Evolutionary conservation across 169 alveolate species (phyloP), one percentile per base, ranked within the genome.

Genomic region (Theileria annulata): DNA sequence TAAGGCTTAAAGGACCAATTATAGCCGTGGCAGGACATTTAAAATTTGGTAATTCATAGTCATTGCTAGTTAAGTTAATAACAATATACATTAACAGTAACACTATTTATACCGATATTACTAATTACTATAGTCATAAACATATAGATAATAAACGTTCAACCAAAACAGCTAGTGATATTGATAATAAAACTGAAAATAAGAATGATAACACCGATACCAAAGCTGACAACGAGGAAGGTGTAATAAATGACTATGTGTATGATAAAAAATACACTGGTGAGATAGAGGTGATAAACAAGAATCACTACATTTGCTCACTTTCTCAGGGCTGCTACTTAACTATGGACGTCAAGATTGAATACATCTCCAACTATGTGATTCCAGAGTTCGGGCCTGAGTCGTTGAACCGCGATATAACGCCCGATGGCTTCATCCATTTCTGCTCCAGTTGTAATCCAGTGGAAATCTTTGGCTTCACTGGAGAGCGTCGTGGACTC

Each of bases 11-110:
- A 60, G 96, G 96, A 8, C 96, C 96, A 12, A 87, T 93, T 62
- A 92, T 91, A 33, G 95, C 92, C n/a, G 96, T 93, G 21, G 95
- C 96, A 6, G 96, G 96, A 2, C 95, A 93, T 84, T 49, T 93
- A 64, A 86, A 90, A 72, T 68, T 93, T 48, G 71, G 37, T 21
- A 30, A 62, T n/a, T 25, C 71, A n/a, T n/a, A n/a, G n/a, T n/a
- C n/a, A n/a, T n/a, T n/a, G n/a, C n/a, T n/a, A n/a, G n/a, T n/a
- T n/a, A n/a, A n/a, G n/a, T n/a, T n/a, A n/a, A 87, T 71, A 81
- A 88, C 17, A 88, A 85, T 62, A 59, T n/a, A n/a, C n/a, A n/a
- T n/a, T n/a, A n/a, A n/a, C n/a, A 28, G 63, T 80, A 59, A 83
- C 69, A 80, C 85, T 75, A 59, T 80, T 75, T 63, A 90, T 88